phyloP scores from a whole-genome alignment of 2,329 filamentous ascomycete species.

The Hypoxylon sp. region DNA sequence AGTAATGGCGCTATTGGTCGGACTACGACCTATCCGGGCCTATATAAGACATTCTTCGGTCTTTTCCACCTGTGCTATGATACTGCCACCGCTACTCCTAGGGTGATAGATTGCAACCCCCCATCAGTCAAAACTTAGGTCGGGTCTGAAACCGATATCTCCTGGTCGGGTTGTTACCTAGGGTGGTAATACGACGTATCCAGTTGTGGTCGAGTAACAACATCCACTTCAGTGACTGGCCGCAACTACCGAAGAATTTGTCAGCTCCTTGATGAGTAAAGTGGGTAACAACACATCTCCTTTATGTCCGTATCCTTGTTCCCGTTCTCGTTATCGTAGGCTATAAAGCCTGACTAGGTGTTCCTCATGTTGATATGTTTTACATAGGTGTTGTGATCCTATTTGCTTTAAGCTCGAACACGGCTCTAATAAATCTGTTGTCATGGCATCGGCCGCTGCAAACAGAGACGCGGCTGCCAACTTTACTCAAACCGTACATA shows the following conservation, averaged over 20 bases:
- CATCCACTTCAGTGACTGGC: background rate
- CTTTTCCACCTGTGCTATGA: background rate
- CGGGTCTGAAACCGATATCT: slow-evolving; percentile 30
- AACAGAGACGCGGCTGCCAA: slow-evolving; percentile 23
- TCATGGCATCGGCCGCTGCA: slow-evolving; percentile 24
- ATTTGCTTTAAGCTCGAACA: background rate
- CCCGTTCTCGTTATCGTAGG: background rate
- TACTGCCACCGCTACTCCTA: background rate
- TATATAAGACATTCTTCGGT: background rate
- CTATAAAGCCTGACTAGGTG: slow-evolving; percentile 18
- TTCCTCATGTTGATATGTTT: background rate
- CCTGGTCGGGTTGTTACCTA: slow-evolving; percentile 2
- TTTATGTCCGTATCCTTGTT: background rate
- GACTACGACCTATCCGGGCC: background rate
- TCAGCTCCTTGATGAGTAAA: background rate
- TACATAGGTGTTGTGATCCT: background rate
- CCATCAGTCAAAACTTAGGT: slow-evolving; percentile 12
- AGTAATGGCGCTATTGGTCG: slow-evolving; percentile 3
- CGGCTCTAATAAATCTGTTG: slow-evolving; percentile 3
- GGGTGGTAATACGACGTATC: background rate
- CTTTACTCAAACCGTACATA: slow-evolving; percentile 44
- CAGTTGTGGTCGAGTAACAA: background rate
- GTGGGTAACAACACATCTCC: background rate
- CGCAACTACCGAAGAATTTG: slow-evolving; percentile 3
- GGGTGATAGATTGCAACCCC: background rate